Conservation (phyloP, 2,329 filamentous ascomycete genomes). For the Sporothrix phasma region DNA sequence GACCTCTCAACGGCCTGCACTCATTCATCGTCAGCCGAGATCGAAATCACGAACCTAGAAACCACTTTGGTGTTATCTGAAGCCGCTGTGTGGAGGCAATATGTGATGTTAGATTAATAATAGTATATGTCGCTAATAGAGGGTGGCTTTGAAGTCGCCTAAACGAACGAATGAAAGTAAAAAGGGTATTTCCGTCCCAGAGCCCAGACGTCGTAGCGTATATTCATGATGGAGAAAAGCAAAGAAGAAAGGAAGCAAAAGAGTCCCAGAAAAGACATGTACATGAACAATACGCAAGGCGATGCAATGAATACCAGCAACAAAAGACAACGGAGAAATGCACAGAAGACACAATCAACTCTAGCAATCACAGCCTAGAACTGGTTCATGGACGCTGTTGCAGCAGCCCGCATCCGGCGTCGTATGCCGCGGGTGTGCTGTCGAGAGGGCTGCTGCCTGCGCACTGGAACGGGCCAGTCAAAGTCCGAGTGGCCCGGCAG, state of each 20-base stretch:
- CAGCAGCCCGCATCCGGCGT: background rate
- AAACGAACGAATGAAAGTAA: background rate
- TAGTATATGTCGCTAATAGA: background rate
- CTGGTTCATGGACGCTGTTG: background rate
- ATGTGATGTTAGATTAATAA: background rate
- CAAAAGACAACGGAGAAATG: background rate
- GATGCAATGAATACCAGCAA: background rate
- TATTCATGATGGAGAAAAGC: background rate
- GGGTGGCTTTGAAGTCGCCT: background rate
- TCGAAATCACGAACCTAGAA: background rate
- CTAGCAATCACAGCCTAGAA: background rate
- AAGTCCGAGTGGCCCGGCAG: background rate
- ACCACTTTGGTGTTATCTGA: background rate
- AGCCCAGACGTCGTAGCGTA: background rate
- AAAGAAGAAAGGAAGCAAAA: background rate
- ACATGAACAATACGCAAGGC: background rate
- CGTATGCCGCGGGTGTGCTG: background rate
- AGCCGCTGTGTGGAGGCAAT: background rate
- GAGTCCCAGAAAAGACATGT: background rate
- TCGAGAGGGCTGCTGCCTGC: background rate
- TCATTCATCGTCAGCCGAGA: background rate
- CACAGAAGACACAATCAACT: too few species aligned
- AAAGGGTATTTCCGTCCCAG: slow-evolving; percentile 2
- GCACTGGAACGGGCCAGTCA: background rate
- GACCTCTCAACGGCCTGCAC: background rate